A percentile compares a stretch with the other conserved stretches of the same genome.
Conservation (phyloP, 2,329 filamentous ascomycete genomes). For the Juglanconis sp. region DNA sequence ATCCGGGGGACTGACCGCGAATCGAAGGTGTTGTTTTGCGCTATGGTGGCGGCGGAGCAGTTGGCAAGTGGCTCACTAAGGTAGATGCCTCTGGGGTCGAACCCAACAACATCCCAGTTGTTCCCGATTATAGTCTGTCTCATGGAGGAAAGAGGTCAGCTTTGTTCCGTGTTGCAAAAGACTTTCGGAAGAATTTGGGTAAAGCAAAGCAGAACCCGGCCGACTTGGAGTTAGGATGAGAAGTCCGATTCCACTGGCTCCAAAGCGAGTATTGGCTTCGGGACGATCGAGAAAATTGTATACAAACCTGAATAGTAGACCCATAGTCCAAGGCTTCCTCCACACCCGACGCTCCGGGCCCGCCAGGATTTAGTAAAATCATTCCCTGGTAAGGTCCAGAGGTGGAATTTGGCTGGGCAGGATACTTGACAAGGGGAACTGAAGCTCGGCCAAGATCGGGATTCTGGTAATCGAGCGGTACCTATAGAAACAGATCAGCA, state of each 20-base stretch:
- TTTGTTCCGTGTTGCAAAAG: background rate
- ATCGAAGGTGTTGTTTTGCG: background rate
- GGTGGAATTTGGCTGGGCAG: conserved; percentile 9
- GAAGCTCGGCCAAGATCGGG: conserved; percentile 12
- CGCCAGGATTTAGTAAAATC: background rate
- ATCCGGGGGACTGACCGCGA: background rate
- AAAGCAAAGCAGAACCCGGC: too few relatives aligned
- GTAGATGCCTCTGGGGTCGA: conserved; percentile 6
- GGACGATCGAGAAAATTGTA: too few relatives aligned
- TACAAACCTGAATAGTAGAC: background rate
- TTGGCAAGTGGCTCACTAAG: background rate
- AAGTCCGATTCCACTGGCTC: too few relatives aligned
- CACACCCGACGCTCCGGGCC: background rate
- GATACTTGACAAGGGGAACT: conserved; percentile 14
- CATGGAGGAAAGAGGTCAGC: background rate
- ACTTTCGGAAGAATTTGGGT: too few relatives aligned
- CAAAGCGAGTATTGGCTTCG: too few relatives aligned
- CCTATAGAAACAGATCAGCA: conserved; percentile 3
- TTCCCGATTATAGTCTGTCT: background rate
- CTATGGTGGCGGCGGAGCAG: background rate
- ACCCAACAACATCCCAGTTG: conserved; percentile 5
- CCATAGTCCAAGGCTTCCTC: background rate
- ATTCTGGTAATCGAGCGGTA: conserved; percentile 19
- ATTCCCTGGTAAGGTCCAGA: conserved; percentile 14
- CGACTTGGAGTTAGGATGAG: too few relatives aligned